Base-by-base conservation (phyloP, 2,329 filamentous ascomycete genomes). In the Fusarium buharicum region DNA sequence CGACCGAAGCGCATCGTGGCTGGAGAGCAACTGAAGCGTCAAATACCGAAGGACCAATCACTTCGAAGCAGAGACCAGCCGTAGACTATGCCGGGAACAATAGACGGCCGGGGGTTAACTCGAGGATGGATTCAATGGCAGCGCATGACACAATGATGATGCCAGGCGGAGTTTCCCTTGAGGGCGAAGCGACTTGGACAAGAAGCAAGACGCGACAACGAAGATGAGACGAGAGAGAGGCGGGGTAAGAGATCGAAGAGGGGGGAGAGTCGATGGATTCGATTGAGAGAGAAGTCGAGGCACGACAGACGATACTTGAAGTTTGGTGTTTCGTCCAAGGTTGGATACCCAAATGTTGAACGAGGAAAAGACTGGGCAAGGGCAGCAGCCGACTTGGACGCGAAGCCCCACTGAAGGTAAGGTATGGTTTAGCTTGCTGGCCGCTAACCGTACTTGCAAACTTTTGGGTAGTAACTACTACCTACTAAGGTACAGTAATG, bases 1-100 rank as follows among this genome's bases (percentile, higher is more conserved):
- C 89, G 92, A 62, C 94, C 94, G 82, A 97, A 99, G 71, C 92
- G 90, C 95, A 99, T 98, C 45, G 47, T 62, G 55, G 24, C 34
- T 31, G 20, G 46, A 41, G 22, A 30, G 43, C n/a, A 36, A 36
- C 43, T 49, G 34, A 46, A 48, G 41, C 34, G 55, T 51, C 31
- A 28, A 28, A 39, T 28, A 18, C 39, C 14, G 34, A 27, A 24
- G 14, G 28, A 40, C 39, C 53, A 46, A 50, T 51, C 54, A 53
- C 54, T 55, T 43, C n/a, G 30, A 58, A 39, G 45, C 43, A 34
- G 20, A 33, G 39, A 50, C 39, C 38, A 47, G 43, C 36, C 24
- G 38, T 18, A 20, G 34, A 41, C 24, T 55, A 17, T 37, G 7
- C 31, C 31, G 27, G 6, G n/a, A 14, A 28, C 11, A 31, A 45